Base-by-base conservation (phyloP, 768 basidiomycete species). In the Cubamyces lactineus region DNA sequence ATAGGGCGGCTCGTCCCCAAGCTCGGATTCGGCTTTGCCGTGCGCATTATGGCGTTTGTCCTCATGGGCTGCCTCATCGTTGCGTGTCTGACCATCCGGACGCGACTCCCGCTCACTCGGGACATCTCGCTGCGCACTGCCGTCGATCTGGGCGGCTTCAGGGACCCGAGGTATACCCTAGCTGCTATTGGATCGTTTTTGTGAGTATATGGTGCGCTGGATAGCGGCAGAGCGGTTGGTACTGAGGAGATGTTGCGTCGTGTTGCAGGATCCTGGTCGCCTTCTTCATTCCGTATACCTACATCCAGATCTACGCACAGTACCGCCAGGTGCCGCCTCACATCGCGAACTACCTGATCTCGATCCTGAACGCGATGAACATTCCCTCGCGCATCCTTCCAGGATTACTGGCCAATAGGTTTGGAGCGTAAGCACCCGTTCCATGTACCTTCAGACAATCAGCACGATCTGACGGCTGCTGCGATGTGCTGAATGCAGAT, bases 1-100 rank as follows among this genome's bases (percentile, higher is more conserved):
- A 74, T 85, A 2, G 82, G 84, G 63, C 79, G 79, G 55, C 71
- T 85, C 54, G 65, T 72, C 30, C 55, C 65, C 3, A 38, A 26
- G 8, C 43, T 73, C 43, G 72, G 71, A 0, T 74, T 74, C 53
- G 63, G 64, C 4, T 75, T 73, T 73, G 73, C 75, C 12, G 71
- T 74, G 16, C 71, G 75, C 28, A 63, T 71, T 24, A 60, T 66
- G 16, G 72, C 71, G 16, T 73, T 76, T 57, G 51, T 75, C 19
- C 68, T 68, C 5, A 59, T 75, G 16, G 67, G 47, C 6, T 71
- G 69, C 55, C 66, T 72, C 12, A 56, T 57, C 28, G 60, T 71
- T 7, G 58, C 74, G 1, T 70, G 69, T 47, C 45, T 73, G 3
- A 73, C 71, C 13, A 69, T 75, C 41, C 64, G 67, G 19, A 69